A percentile compares a stretch with the other conserved stretches of the same genome.
phyloP scores from a whole-genome alignment of 75 land plant genomes.

The Sequoia sempervirens region DNA sequence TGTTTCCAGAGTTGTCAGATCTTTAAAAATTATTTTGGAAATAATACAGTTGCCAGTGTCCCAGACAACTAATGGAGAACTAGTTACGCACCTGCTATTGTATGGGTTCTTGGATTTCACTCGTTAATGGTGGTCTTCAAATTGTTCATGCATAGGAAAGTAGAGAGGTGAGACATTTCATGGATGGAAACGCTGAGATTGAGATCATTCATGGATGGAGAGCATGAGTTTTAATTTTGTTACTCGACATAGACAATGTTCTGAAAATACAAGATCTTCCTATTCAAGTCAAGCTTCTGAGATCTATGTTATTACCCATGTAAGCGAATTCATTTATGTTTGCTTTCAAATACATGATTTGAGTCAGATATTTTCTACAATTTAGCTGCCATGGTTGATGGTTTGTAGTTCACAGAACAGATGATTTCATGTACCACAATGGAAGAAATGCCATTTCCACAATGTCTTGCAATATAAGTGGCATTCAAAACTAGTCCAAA shows the following conservation, averaged over 20 bases:
- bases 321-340: background rate
- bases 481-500: background rate
- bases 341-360: background rate
- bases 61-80: background rate
- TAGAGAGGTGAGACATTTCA: background rate
- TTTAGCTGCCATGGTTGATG: background rate
- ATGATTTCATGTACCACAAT: background rate
- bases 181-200: background rate
- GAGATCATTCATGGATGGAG: background rate
- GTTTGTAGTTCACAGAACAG: background rate
- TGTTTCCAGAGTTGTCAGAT: background rate
- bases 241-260: background rate
- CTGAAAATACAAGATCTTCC: background rate
- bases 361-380: too few relatives aligned
- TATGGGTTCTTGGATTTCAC: background rate
- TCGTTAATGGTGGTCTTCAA: background rate
- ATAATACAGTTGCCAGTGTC: background rate
- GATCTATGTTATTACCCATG: background rate
- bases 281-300: background rate
- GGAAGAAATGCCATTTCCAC: background rate
- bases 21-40: background rate
- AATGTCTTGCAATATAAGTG: background rate
- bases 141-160: background rate
- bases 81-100: background rate
- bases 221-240: background rate